Evolutionary conservation across 768 basidiomycete genomes (phyloP).

Genomic region (Leucocoprinus birnbaumii): DNA sequence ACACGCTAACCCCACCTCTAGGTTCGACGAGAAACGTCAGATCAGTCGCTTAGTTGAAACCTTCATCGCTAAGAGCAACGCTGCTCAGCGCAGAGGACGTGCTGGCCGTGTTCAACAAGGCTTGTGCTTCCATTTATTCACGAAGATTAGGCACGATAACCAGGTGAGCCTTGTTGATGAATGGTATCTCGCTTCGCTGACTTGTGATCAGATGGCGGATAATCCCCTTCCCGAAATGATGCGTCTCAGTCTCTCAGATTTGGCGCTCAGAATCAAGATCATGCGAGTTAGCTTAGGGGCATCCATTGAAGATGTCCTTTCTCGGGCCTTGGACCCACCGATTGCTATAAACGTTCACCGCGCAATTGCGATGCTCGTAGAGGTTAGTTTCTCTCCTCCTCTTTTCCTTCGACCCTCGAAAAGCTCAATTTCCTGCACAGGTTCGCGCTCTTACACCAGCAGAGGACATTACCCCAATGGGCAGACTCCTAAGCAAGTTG

Average conservation of each 20-base stretch:
- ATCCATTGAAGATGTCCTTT: slow-evolving; percentile 88
- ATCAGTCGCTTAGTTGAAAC: slow-evolving; percentile 90
- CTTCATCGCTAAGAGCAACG: slow-evolving; percentile 89
- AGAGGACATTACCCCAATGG: slow-evolving; percentile 96
- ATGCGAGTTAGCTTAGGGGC: slow-evolving; percentile 84
- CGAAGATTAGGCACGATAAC: slow-evolving; percentile 80
- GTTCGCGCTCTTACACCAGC: slow-evolving; percentile 80
- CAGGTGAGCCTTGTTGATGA: slow-evolving; percentile 38
- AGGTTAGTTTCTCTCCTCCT: slow-evolving; percentile 42
- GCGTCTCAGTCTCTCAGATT: slow-evolving; percentile 87
- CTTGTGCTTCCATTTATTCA: slow-evolving; percentile 95
- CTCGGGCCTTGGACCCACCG: slow-evolving; percentile 88
- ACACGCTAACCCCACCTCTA: slow-evolving; percentile 22
- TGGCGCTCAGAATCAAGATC: slow-evolving; percentile 90
- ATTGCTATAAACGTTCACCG: slow-evolving; percentile 82
- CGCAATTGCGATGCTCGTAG: slow-evolving; percentile 87
- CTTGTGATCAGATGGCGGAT: slow-evolving; percentile 65
- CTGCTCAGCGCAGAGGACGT: slow-evolving; percentile 83
- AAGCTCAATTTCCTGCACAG: slow-evolving; percentile 31
- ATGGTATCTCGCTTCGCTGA: neutral
- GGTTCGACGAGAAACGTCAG: slow-evolving; percentile 97
- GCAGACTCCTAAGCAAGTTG: slow-evolving; percentile 82
- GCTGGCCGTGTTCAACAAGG: slow-evolving; percentile 90
- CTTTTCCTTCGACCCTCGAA: slow-evolving; percentile 5
- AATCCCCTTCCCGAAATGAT: slow-evolving; percentile 95